Percentiles rank a stretch among this genome's conserved stretches.
Conservation (phyloP, 305 asterid species). For the Andrographis paniculata region DNA sequence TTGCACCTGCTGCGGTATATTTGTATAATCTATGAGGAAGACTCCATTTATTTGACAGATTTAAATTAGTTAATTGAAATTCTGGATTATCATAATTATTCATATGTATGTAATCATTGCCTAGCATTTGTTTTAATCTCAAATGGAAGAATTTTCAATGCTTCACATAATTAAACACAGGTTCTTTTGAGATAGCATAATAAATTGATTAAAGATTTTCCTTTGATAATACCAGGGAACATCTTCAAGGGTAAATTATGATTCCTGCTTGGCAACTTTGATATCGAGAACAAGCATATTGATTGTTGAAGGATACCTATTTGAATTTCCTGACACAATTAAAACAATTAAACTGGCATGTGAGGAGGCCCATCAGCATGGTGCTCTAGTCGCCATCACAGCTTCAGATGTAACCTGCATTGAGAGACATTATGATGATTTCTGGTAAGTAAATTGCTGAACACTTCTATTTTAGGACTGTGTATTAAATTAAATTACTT, state of each 20-base stretch:
- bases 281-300: constrained; percentile 72
- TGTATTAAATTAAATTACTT: background rate
- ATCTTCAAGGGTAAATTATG: constrained; percentile 66
- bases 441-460: constrained; percentile 50
- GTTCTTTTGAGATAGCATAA: constrained; percentile 7
- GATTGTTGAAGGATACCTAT: constrained; percentile 85
- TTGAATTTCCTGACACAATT: constrained; percentile 90
- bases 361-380: constrained; percentile 72
- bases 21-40: no score
- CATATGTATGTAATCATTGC: background rate
- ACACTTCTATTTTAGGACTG: background rate
- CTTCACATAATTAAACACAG: constrained; percentile 1
- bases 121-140: background rate
- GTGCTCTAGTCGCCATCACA: constrained; percentile 94
- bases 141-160: background rate
- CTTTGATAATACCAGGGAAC: constrained; percentile 58
- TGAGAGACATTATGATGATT: constrained; percentile 84
- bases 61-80: no score
- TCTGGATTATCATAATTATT: background rate
- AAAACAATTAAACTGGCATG: constrained; percentile 77
- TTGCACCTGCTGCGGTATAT: no score
- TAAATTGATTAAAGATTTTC: constrained; percentile 18
- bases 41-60: no score
- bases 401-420: constrained; percentile 97
- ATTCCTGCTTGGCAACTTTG: constrained; percentile 63